Conservation (phyloP, 495 filamentous ascomycete species). For the Penicillium robsamsonii region DNA sequence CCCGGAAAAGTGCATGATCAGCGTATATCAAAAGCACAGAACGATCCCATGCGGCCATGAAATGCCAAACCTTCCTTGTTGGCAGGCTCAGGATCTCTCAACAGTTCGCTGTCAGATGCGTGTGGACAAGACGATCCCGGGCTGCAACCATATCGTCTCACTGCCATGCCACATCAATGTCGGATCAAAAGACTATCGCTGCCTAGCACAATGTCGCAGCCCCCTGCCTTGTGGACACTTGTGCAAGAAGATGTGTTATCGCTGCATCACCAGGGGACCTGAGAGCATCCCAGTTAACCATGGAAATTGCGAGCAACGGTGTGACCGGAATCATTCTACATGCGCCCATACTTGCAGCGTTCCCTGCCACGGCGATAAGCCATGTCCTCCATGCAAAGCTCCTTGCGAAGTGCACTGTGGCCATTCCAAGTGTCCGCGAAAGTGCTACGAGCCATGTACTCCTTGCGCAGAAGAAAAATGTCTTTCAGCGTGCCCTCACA, state of each 20-base stretch:
- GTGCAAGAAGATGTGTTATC: conserved; percentile 52
- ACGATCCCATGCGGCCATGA: conserved; percentile 61
- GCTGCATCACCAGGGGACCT: conserved; percentile 41
- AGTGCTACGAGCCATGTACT: conserved; percentile 61
- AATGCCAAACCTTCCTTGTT: conserved; percentile 48
- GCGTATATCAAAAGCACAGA: conserved; percentile 37
- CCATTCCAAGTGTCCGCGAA: conserved; percentile 59
- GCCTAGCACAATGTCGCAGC: conserved; percentile 44
- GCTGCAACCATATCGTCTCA: conserved; percentile 53
- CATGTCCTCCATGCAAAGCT: conserved; percentile 53
- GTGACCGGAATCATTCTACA: conserved; percentile 52
- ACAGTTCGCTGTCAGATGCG: conserved; percentile 36
- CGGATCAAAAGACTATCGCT: conserved; percentile 34
- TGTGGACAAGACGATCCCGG: conserved; percentile 45
- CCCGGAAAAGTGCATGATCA: conserved; percentile 43
- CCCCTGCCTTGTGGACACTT: conserved; percentile 58
- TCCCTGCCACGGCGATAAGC: conserved; percentile 52
- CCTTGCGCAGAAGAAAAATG: conserved; percentile 62
- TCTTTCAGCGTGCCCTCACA: conserved; percentile 56
- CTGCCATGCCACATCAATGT: conserved; percentile 53
- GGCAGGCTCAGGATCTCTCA: conserved; percentile 43
- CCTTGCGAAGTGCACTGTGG: conserved; percentile 61
- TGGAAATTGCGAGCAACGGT: conserved; percentile 48
- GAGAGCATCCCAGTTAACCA: conserved; percentile 41
- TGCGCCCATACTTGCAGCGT: conserved; percentile 58